phyloP scores from a whole-genome alignment of 2,329 filamentous ascomycete genomes.

The Sarocladium oryzae region DNA sequence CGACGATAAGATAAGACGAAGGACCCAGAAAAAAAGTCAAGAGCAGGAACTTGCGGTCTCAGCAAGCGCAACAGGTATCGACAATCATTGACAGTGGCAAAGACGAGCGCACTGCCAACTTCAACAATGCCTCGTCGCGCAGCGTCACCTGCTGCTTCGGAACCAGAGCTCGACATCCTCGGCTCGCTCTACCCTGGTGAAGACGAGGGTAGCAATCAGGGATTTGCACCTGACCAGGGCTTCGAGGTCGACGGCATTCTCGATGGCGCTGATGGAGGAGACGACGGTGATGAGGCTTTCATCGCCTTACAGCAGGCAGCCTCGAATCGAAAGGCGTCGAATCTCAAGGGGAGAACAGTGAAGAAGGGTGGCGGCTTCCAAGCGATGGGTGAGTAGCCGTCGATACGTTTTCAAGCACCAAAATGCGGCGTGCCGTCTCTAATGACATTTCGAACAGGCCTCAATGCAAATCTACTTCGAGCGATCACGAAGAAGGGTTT shows the following conservation, averaged over 20 bases:
- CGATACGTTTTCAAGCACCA: neutral
- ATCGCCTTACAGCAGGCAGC: slow-evolving; percentile 84
- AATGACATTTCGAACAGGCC: slow-evolving; percentile 35
- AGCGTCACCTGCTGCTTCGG: slow-evolving; percentile 76
- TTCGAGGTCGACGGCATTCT: slow-evolving; percentile 58
- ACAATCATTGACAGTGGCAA: neutral
- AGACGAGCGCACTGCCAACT: neutral
- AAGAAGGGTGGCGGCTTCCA: slow-evolving; percentile 98
- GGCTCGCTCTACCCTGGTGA: slow-evolving; percentile 64
- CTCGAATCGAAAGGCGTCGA: slow-evolving; percentile 77
- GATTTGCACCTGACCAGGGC: slow-evolving; percentile 31
- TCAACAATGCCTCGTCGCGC: slow-evolving; percentile 62
- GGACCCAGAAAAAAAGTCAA: slow-evolving; percentile 26
- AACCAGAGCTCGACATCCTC: slow-evolving; percentile 88
- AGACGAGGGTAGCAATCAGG: slow-evolving; percentile 39
- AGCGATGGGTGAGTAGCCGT: slow-evolving; percentile 62
- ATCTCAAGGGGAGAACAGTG: slow-evolving; percentile 74
- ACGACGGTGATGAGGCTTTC: slow-evolving; percentile 75
- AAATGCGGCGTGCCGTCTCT: too few relatives aligned
- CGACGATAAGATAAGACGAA: slow-evolving; percentile 33
- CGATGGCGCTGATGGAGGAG: slow-evolving; percentile 45
- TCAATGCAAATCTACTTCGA: slow-evolving; percentile 78
- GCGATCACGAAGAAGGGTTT: slow-evolving; percentile 93
- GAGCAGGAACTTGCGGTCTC: slow-evolving; percentile 1
- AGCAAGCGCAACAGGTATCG: neutral